phyloP scores from a whole-genome alignment of 768 basidiomycete species.

The Tephrocybe sp. region DNA sequence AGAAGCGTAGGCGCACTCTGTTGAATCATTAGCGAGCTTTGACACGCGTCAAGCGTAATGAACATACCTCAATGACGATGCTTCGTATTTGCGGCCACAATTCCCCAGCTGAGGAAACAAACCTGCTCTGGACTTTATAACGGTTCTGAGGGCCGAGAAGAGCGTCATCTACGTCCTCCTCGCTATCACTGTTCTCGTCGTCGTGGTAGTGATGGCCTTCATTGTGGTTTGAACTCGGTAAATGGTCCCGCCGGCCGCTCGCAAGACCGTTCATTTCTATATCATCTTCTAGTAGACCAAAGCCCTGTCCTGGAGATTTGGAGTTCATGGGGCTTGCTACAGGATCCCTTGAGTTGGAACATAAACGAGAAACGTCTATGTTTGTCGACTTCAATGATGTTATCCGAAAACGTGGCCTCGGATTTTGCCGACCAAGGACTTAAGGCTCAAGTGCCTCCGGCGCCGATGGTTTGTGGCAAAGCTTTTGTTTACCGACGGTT shows the following conservation, averaged over 20 bases:
- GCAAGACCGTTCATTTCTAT: conserved; percentile 36
- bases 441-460: no score
- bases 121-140: conserved; percentile 25
- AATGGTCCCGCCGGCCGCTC: conserved; percentile 13
- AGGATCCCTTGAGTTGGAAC: not conserved
- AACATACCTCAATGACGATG: conserved; percentile 71
- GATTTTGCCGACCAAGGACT: no score
- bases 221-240: no score
- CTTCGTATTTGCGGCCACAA: conserved; percentile 57
- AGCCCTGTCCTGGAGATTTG: conserved; percentile 30
- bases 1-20: conserved; percentile 89
- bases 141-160: conserved; percentile 39
- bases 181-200: conserved; percentile 30
- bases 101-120: conserved; percentile 14
- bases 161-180: conserved; percentile 41
- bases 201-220: conserved; percentile 28
- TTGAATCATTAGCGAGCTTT: not conserved
- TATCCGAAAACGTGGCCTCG: not conserved
- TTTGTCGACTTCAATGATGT: no score
- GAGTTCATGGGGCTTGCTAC: conserved; percentile 18
- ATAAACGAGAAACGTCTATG: not conserved
- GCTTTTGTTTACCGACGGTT: no score
- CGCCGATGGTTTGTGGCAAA: no score
- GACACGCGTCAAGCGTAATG: not conserved
- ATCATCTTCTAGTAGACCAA: conserved; percentile 26